Conservation (phyloP, 768 basidiomycete genomes). For the Baorangia bicolor region DNA sequence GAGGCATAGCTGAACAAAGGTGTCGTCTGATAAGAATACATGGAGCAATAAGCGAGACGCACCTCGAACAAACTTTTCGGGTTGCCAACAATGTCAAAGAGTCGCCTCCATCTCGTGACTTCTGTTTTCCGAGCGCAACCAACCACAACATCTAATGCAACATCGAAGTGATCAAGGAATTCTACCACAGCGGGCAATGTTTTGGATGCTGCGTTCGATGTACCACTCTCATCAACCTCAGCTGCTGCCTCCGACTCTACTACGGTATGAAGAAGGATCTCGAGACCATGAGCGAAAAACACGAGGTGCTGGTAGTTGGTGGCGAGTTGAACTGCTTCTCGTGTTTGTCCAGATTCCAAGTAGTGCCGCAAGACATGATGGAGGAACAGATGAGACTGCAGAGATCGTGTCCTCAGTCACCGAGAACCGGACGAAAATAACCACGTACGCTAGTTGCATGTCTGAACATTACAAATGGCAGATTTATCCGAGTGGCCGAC, state of each 20-base stretch:
- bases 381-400: slow-evolving; percentile 88
- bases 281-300: slow-evolving; percentile 91
- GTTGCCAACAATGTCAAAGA: slow-evolving; percentile 90
- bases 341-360: slow-evolving; percentile 57
- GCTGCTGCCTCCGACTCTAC: slow-evolving; percentile 75
- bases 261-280: slow-evolving; percentile 91
- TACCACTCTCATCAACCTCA: slow-evolving; percentile 29
- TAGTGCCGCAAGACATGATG: slow-evolving; percentile 88
- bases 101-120: slow-evolving; percentile 80
- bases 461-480: slow-evolving; percentile 90
- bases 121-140: slow-evolving; percentile 97
- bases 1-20: slow-evolving; percentile 68
- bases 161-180: slow-evolving; percentile 94
- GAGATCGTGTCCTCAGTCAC: not conserved
- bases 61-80: slow-evolving; percentile 93
- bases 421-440: not conserved
- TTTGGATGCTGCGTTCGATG: slow-evolving; percentile 21
- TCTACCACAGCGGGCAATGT: slow-evolving; percentile 72
- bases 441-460: slow-evolving; percentile 81
- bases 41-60: slow-evolving; percentile 9
- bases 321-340: slow-evolving; percentile 84
- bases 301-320: slow-evolving; percentile 84
- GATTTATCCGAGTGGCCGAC: slow-evolving; percentile 64
- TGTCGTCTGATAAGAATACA: not conserved
- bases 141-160: slow-evolving; percentile 88